phyloP scores from a whole-genome alignment of 1,284 basidiomycete genomes.

The Trametes hirsuta region DNA sequence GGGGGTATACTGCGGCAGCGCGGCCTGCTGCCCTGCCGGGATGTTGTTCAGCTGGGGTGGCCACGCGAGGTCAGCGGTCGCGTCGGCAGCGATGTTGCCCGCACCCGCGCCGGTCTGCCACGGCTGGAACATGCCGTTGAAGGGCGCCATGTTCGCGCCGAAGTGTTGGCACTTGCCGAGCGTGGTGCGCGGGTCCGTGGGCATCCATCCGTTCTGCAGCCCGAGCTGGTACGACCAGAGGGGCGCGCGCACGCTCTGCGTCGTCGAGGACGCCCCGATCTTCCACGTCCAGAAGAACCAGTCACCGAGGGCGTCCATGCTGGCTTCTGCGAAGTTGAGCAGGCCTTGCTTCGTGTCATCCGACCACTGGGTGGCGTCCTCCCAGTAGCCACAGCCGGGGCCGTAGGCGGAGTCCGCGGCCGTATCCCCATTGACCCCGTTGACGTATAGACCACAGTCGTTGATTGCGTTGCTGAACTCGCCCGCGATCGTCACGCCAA shows the following conservation, averaged over 20 bases:
- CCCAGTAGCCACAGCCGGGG: conserved; percentile 62
- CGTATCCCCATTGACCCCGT: conserved; percentile 40
- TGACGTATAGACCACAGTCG: conserved; percentile 52
- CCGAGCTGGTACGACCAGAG: conserved; percentile 87
- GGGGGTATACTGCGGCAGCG: conserved; percentile 70
- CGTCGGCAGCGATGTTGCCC: conserved; percentile 56
- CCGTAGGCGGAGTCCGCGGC: conserved; percentile 39
- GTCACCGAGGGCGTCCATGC: conserved; percentile 62
- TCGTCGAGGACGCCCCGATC: conserved; percentile 69
- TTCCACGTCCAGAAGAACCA: conserved; percentile 79
- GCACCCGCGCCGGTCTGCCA: conserved; percentile 82
- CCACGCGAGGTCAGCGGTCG: conserved; percentile 53
- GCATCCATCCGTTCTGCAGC: conserved; percentile 79
- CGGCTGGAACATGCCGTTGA: conserved; percentile 59
- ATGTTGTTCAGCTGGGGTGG: conserved; percentile 59
- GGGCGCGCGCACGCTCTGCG: conserved; percentile 65
- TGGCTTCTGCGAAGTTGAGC: conserved; percentile 56
- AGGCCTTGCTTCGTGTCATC: conserved; percentile 59
- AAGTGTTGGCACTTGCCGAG: conserved; percentile 67
- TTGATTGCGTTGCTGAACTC: conserved; percentile 53
- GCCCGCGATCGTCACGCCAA: conserved; percentile 55
- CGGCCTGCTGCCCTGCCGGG: conserved; percentile 39
- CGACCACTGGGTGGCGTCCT: conserved; percentile 63
- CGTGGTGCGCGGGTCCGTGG: conserved; percentile 72
- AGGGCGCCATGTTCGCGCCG: conserved; percentile 48